Conservation (phyloP, 345 rosid species). For the Melaleuca alternifolia region DNA sequence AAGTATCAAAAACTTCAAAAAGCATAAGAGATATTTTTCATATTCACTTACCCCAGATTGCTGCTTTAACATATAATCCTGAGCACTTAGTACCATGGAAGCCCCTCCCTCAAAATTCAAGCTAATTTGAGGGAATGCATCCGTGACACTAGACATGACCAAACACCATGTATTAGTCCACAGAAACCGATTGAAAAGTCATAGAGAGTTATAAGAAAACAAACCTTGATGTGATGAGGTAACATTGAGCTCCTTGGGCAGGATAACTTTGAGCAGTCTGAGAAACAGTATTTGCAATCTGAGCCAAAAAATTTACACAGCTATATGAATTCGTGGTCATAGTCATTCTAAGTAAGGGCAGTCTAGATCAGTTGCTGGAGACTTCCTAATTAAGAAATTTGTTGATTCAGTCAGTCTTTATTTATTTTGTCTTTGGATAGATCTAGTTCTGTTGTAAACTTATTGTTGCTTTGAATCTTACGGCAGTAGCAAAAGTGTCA, state of each 20-base stretch:
- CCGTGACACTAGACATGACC: constrained; percentile 35
- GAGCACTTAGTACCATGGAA: constrained; percentile 62
- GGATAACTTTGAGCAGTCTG: constrained; percentile 45
- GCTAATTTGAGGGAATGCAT: constrained; percentile 77
- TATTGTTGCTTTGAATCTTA: constrained; percentile 23
- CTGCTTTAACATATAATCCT: constrained; percentile 78
- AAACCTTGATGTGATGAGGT: constrained; percentile 55
- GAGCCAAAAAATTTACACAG: constrained; percentile 6
- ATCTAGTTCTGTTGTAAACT: neutral
- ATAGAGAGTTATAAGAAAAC: constrained; percentile 1
- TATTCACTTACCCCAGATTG: constrained; percentile 35
- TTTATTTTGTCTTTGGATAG: neutral
- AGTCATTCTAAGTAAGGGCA: neutral
- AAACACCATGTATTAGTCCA: neutral
- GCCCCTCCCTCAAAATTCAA: constrained; percentile 88
- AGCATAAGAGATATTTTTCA: neutral
- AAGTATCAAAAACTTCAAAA: neutral
- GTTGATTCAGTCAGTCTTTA: neutral
- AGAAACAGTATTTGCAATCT: constrained; percentile 61
- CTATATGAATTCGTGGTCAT: neutral
- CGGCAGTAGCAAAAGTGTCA: constrained; percentile 57
- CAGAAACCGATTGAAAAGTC: neutral
- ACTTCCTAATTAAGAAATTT: neutral
- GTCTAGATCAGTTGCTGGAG: neutral
- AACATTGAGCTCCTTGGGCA: constrained; percentile 59